These are phyloP conservation scores for Crithidia mellificae DNA, from an alignment of 208 protist genomes.

Conservation along the genomic window DNA sequence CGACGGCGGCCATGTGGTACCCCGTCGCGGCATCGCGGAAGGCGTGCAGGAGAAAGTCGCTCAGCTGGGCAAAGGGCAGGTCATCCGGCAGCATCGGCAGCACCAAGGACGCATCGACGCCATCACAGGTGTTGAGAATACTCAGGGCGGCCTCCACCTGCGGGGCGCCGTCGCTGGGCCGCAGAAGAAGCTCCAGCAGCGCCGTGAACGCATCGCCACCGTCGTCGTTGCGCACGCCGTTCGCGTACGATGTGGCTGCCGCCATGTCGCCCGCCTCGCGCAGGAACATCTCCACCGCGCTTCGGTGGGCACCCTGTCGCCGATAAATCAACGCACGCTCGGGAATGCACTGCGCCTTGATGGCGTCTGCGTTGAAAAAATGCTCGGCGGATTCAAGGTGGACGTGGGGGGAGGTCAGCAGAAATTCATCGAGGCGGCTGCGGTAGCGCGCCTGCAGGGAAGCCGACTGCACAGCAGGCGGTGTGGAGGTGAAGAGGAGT, in stretches of 20 bases:
- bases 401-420: constrained; percentile 42
- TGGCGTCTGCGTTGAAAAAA: constrained; percentile 52
- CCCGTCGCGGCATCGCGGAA: constrained; percentile 42
- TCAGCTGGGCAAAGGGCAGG: constrained; percentile 40
- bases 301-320: constrained; percentile 48
- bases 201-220: constrained; percentile 44
- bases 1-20: constrained; percentile 36
- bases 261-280: constrained; percentile 42
- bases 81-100: constrained; percentile 71
- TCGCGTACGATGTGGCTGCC: constrained; percentile 58
- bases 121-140: constrained; percentile 47
- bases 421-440: constrained; percentile 41
- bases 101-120: constrained; percentile 45
- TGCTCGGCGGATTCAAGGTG: constrained; percentile 24
- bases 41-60: constrained; percentile 48
- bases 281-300: constrained; percentile 68
- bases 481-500: constrained; percentile 18
- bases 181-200: constrained; percentile 43
- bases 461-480: neutral
- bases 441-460: constrained; percentile 12
- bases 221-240: constrained; percentile 33
- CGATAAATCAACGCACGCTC: constrained; percentile 72
- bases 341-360: constrained; percentile 22
- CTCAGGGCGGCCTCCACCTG: constrained; percentile 44
- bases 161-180: constrained; percentile 11